A percentile compares a stretch with the other conserved stretches of the same genome.
phyloP scores from a whole-genome alignment of 2,329 filamentous ascomycete genomes.

The Ceratocystiopsis minuta region DNA sequence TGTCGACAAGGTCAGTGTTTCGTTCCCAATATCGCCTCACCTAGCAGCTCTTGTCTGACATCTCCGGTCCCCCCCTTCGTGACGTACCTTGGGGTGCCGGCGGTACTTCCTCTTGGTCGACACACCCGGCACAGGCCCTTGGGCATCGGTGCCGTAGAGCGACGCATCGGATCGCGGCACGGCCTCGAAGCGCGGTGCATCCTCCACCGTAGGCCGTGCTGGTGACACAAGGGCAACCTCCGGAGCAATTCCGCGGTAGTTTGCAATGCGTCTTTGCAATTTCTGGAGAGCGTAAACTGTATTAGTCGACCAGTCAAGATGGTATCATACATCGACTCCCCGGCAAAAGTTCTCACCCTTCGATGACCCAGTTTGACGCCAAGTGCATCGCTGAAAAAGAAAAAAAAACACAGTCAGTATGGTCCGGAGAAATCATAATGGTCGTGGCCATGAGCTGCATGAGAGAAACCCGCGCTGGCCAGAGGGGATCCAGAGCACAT shows the following conservation, averaged over 20 bases:
- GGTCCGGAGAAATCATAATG: background rate
- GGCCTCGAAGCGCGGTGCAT: constrained; percentile 32
- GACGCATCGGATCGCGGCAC: constrained; percentile 7
- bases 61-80: too few relatives aligned
- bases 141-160: constrained; percentile 20
- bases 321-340: too few relatives aligned
- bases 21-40: too few relatives aligned
- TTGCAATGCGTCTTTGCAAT: constrained; percentile 67
- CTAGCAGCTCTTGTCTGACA: too few relatives aligned
- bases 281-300: constrained; percentile 42
- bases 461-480: too few relatives aligned
- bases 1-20: constrained; percentile 15
- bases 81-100: constrained; percentile 51
- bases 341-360: constrained; percentile 31
- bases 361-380: constrained; percentile 67
- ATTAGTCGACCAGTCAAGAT: background rate
- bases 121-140: constrained; percentile 23
- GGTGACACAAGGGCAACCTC: constrained; percentile 32
- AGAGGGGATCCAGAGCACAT: constrained; percentile 16
- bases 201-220: constrained; percentile 34
- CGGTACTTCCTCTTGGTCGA: constrained; percentile 56
- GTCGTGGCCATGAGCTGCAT: too few relatives aligned
- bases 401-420: background rate
- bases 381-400: constrained; percentile 40
- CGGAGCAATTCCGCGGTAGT: constrained; percentile 45